phyloP scores from a whole-genome alignment of 1,284 basidiomycete species.

The Bondarzewia mesenterica region DNA sequence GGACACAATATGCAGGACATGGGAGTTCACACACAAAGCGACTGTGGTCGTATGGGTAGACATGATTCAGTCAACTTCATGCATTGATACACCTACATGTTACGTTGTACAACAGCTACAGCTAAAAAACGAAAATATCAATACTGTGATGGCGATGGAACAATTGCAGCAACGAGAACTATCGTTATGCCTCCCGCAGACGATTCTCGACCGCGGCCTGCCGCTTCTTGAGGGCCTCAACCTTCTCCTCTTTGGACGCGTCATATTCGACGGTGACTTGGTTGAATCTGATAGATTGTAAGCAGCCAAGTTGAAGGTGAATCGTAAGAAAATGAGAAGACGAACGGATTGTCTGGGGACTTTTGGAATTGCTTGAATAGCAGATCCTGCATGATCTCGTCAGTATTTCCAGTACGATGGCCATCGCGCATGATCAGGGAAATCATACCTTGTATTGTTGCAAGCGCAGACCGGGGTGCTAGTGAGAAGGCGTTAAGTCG shows the following conservation, averaged over 20 bases:
- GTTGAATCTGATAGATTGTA: conserved; percentile 55
- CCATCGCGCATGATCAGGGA: not conserved
- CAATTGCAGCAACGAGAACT: too few relatives aligned
- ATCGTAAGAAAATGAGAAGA: not conserved
- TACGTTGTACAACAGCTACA: not conserved
- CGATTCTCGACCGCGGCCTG: conserved; percentile 42
- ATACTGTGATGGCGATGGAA: not conserved
- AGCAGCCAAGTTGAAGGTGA: not conserved
- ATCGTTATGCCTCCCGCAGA: conserved; percentile 27
- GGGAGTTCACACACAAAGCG: too few relatives aligned
- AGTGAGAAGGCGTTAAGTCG: conserved; percentile 10
- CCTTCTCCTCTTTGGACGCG: conserved; percentile 75
- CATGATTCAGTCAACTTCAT: too few relatives aligned
- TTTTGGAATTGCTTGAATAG: conserved; percentile 84
- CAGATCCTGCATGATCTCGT: conserved; percentile 41
- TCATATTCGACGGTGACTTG: conserved; percentile 75
- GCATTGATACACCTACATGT: not conserved
- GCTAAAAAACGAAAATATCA: too few relatives aligned
- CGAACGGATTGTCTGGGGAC: conserved; percentile 80
- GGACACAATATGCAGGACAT: too few relatives aligned
- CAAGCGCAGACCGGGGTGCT: conserved; percentile 78
- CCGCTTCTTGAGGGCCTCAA: conserved; percentile 59
- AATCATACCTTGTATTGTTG: conserved; percentile 72
- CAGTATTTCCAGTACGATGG: not conserved
- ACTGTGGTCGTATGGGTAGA: too few relatives aligned